These are phyloP conservation scores for Ceratobasidium sp. DNA, from an alignment of 1,284 basidiomycete genomes.

Conservation along the genomic window DNA sequence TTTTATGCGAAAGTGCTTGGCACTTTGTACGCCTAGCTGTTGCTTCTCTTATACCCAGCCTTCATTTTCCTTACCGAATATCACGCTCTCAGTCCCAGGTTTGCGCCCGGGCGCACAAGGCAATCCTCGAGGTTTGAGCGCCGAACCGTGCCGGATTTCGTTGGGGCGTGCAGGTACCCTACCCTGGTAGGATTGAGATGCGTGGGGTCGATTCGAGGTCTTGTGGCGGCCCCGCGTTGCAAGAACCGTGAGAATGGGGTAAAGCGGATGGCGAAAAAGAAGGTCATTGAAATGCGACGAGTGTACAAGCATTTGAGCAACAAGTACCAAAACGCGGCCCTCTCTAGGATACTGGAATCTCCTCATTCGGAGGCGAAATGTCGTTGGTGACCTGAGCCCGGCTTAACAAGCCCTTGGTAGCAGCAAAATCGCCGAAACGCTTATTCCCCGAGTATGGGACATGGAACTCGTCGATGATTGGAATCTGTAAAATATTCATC, in stretches of 20 bases:
- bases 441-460: constrained; percentile 64
- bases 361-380: constrained; percentile 28
- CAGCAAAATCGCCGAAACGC: constrained; percentile 50
- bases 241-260: not conserved
- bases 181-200: constrained; percentile 20
- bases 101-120: not conserved
- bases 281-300: not conserved
- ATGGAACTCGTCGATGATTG: constrained; percentile 92
- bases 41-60: not conserved
- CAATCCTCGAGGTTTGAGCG: constrained; percentile 2
- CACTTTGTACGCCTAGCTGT: not conserved
- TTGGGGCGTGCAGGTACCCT: not conserved
- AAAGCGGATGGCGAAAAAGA: not conserved
- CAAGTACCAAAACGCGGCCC: not conserved
- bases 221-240: not conserved
- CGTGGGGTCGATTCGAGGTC: constrained; percentile 15
- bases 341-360: not conserved
- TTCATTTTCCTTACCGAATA: not conserved
- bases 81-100: not conserved
- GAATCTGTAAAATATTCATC: constrained; percentile 92
- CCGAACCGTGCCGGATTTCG: not conserved
- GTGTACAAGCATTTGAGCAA: not conserved
- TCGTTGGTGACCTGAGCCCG: constrained; percentile 41
- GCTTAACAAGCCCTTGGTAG: constrained; percentile 50
- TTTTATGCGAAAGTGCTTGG: not conserved